phyloP scores from a whole-genome alignment of 2,329 filamentous ascomycete genomes.

The Endoconidiophora polonica region DNA sequence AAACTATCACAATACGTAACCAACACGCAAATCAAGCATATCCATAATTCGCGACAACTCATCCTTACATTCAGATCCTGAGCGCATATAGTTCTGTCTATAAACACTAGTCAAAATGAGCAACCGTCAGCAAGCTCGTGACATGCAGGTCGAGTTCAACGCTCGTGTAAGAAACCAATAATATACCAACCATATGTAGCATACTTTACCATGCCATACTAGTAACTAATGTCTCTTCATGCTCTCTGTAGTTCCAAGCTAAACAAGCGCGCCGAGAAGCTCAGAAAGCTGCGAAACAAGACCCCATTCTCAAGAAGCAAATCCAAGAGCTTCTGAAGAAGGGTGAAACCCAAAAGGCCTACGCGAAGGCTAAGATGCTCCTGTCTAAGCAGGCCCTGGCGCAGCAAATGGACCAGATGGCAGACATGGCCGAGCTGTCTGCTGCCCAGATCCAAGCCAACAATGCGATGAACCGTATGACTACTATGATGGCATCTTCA shows the following conservation, averaged over 20 bases:
- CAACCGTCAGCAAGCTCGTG: slow-evolving; percentile 38
- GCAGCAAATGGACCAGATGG: slow-evolving; percentile 46
- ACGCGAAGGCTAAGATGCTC: slow-evolving; percentile 46
- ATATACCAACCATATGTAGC: not conserved
- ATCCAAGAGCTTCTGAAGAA: slow-evolving; percentile 47
- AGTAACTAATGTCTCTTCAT: not conserved
- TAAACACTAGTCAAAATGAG: slow-evolving; percentile 28
- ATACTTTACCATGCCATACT: not conserved
- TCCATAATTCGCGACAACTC: no score
- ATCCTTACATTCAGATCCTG: not conserved
- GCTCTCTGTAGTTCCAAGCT: slow-evolving; percentile 33
- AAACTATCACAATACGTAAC: no score
- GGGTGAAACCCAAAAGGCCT: slow-evolving; percentile 45
- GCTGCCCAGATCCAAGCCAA: slow-evolving; percentile 47
- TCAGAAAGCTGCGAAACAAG: slow-evolving; percentile 43
- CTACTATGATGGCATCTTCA: slow-evolving; percentile 44
- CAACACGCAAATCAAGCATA: no score
- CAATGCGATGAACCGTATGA: slow-evolving; percentile 49
- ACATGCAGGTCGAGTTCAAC: slow-evolving; percentile 48
- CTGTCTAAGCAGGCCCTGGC: slow-evolving; percentile 45
- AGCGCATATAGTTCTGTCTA: not conserved
- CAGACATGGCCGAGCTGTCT: slow-evolving; percentile 45
- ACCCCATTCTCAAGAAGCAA: slow-evolving; percentile 44
- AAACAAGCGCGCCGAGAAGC: slow-evolving; percentile 46
- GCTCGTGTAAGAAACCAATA: slow-evolving; percentile 28